Conservation (phyloP, 2,329 filamentous ascomycete species). For the Aspergillus amoenus region DNA sequence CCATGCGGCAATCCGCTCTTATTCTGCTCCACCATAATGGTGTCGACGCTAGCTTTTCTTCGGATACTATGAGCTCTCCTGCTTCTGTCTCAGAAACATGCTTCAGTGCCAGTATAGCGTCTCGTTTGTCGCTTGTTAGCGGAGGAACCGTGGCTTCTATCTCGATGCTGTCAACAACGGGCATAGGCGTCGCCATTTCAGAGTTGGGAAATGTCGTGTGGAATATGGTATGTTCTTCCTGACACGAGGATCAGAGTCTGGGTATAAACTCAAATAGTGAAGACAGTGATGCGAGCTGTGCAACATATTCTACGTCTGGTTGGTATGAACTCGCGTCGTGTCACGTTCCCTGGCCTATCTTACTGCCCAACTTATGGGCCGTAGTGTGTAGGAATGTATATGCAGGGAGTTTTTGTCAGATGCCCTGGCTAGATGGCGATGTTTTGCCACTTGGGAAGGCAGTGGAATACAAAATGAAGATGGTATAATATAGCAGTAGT, state of each 20-base stretch:
- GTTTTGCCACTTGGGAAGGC: background rate
- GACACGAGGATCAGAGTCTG: no score
- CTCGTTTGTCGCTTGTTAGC: constrained; percentile 18
- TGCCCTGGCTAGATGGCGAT: background rate
- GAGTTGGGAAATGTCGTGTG: background rate
- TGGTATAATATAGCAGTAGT: background rate
- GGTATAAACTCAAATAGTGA: background rate
- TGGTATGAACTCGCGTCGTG: constrained; percentile 8
- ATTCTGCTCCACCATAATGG: constrained; percentile 54
- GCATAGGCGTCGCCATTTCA: background rate
- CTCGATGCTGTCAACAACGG: constrained; percentile 3
- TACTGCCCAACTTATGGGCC: background rate
- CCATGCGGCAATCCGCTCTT: constrained; percentile 54
- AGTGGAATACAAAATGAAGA: background rate
- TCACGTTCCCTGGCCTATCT: constrained; percentile 3
- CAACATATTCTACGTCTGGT: constrained; percentile 1
- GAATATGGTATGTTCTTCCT: background rate
- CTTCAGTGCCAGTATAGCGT: constrained; percentile 17
- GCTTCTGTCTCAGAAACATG: constrained; percentile 8
- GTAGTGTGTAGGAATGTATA: background rate
- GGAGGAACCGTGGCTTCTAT: constrained; percentile 18
- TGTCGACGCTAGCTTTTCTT: constrained; percentile 10
- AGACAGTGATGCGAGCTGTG: background rate
- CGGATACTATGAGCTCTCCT: background rate
- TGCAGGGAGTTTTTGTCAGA: constrained; percentile 1